Percentiles rank a stretch among this genome's conserved stretches.
phyloP scores from a whole-genome alignment of 208 protist genomes.

The Crithidia mellificae region DNA sequence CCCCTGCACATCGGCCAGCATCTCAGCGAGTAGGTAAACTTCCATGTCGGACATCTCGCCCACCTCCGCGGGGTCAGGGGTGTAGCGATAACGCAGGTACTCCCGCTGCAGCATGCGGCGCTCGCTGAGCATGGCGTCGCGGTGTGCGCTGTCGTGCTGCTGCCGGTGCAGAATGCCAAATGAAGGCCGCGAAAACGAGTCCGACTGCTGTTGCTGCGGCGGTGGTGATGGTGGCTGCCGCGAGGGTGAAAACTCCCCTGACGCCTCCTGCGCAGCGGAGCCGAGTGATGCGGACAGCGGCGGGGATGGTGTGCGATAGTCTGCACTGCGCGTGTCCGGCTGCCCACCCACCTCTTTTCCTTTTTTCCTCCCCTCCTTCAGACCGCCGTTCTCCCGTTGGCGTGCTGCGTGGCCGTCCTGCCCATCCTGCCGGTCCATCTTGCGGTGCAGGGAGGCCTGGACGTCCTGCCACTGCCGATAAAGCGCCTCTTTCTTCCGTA shows the following conservation, averaged over 20 bases:
- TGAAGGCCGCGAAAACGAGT: background rate
- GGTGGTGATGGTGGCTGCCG: background rate
- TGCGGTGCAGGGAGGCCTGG: conserved; percentile 8
- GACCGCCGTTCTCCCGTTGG: too few relatives aligned
- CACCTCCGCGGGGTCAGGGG: conserved; percentile 64
- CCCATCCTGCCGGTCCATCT: background rate
- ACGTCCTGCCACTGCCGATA: conserved; percentile 9
- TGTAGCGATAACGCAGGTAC: conserved; percentile 56
- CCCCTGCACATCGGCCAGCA: conserved; percentile 34
- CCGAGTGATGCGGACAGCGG: too few relatives aligned
- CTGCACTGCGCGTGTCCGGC: too few relatives aligned
- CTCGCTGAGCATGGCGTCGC: conserved; percentile 50
- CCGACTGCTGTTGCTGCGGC: background rate
- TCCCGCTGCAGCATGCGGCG: conserved; percentile 46
- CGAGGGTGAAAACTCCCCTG: too few relatives aligned
- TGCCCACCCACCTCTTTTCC: too few relatives aligned
- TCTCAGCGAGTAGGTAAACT: conserved; percentile 51
- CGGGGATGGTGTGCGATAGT: too few relatives aligned
- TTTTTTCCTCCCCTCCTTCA: background rate
- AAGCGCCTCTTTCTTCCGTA: conserved; percentile 1
- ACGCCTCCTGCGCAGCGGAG: too few relatives aligned
- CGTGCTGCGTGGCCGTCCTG: background rate
- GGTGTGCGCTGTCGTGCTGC: conserved; percentile 28
- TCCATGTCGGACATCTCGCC: conserved; percentile 77
- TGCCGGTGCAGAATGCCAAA: background rate